Base-by-base conservation (phyloP, 1,284 basidiomycete species). In the Moesziomyces globuligerus region DNA sequence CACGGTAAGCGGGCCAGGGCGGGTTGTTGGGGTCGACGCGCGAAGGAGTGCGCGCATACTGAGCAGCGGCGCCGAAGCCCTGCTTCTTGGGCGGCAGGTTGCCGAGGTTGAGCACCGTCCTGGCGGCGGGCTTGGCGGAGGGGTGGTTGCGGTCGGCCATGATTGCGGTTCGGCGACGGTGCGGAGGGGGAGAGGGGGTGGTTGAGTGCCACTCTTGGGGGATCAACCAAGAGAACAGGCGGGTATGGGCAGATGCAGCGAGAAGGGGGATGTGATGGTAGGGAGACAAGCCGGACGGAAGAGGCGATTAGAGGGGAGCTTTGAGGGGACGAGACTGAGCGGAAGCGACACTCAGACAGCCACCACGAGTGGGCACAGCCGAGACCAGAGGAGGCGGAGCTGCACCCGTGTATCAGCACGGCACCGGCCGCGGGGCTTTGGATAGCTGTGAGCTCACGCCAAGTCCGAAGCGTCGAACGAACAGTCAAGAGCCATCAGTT, bases 1-100 rank as follows among this genome's bases (percentile, higher is more conserved):
- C 94, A 65, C 93, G 59, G 79, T 84, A 84, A 1, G 84, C 93
- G 26, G 94, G 94, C 94, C 93, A 97, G 47, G 94, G 94, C 28
- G 94, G 94, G 85, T 96, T 93, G 85, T 97, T 92, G 37, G 93
- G 92, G 83, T 94, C 85, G 59, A 62, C 79, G 18, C 68, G 73
- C 28, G 75, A 77, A 7, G 77, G 67, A 0, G 73, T 79, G 15
- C 75, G 72, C 13, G 75, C 75, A 61, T 73, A 73, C 36, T 60
- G 54, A 20, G 59, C 58, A 18, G 60, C 59, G 21, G 48, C 46
- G 9, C 59, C 66, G 42, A 79, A 81, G 40, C 72, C 73, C 32
- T 73, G 61, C 54, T 72, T 76, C 70, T 81, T 81, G 25, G 80
- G 80, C 39, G 80, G 80, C 36, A 81, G 62, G 52, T 81, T 81